Evolutionary conservation across 2,329 filamentous ascomycete genomes (phyloP).

Genomic region (Colletotrichum sp.): DNA sequence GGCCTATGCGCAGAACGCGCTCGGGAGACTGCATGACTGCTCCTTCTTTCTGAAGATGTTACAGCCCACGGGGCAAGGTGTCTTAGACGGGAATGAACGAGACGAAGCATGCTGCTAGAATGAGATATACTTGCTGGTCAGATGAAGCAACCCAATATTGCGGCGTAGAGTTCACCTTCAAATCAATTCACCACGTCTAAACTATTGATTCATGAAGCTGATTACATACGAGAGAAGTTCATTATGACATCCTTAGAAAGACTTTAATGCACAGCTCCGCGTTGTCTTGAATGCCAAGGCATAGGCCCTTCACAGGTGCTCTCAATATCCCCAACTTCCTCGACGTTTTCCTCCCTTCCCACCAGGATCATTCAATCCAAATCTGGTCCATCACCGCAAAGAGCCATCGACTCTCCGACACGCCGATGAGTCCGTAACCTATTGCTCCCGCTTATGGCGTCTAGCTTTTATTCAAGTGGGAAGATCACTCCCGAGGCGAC

Average conservation of each 20-base stretch:
- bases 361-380: neutral
- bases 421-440: neutral
- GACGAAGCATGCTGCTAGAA: neutral
- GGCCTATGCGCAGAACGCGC: neutral
- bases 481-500: neutral
- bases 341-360: neutral
- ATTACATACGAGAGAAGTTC: neutral
- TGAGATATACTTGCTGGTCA: neutral
- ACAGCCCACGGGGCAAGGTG: neutral
- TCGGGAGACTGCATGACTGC: neutral
- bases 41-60: neutral
- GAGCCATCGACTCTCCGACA: neutral
- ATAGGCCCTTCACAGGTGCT: neutral
- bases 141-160: neutral
- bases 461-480: neutral
- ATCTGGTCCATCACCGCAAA: neutral
- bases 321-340: neutral
- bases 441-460: neutral
- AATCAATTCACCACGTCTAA: neutral
- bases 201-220: neutral
- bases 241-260: neutral
- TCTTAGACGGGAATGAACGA: rapidly evolving
- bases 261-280: neutral
- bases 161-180: neutral
- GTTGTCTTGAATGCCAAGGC: neutral